Evolutionary conservation across 228 moss, liverwort and hornwort genomes (phyloP).

Genomic region (Sphagnum magellanicum): DNA sequence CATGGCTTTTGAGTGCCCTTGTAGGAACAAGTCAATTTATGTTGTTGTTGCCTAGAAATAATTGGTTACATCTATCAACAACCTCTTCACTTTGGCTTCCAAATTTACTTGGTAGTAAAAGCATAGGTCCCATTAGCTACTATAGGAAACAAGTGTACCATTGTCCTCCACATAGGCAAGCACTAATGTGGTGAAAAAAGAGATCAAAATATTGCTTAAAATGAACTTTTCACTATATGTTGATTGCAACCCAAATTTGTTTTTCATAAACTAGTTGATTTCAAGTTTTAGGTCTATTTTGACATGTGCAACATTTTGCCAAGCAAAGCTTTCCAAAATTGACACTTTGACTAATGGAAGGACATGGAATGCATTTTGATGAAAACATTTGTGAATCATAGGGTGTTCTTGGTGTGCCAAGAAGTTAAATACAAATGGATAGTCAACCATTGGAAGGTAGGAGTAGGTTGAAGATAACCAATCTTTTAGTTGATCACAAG

Average conservation of each 20-base stretch:
- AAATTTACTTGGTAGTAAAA: slow-evolving; percentile 70
- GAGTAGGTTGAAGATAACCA: slow-evolving; percentile 71
- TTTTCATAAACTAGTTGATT: slow-evolving; percentile 57
- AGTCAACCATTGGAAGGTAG: no score
- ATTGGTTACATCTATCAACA: slow-evolving; percentile 46
- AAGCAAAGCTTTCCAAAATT: slow-evolving; percentile 82
- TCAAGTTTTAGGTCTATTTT: slow-evolving; percentile 92
- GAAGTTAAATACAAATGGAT: no score
- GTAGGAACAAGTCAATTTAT: slow-evolving; percentile 44
- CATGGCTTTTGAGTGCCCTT: slow-evolving; percentile 56
- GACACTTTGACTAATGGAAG: slow-evolving; percentile 71
- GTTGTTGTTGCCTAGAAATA: slow-evolving; percentile 59
- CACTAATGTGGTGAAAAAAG: slow-evolving; percentile 75
- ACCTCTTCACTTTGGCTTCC: slow-evolving; percentile 48
- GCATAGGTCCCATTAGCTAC: slow-evolving; percentile 70
- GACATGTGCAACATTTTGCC: slow-evolving; percentile 80
- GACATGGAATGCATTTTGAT: slow-evolving; percentile 70
- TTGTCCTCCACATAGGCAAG: slow-evolving; percentile 83
- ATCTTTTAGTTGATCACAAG: slow-evolving; percentile 35
- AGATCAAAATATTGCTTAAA: slow-evolving; percentile 65
- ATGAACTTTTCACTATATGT: slow-evolving; percentile 51
- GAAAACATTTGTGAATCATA: slow-evolving; percentile 60
- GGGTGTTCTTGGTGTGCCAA: slow-evolving; percentile 18
- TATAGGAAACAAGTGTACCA: slow-evolving; percentile 82
- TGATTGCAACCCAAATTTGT: slow-evolving; percentile 44